These are phyloP conservation scores for Suillus fuscotomentosus DNA, from an alignment of 768 basidiomycete species.

Conservation along the genomic window DNA sequence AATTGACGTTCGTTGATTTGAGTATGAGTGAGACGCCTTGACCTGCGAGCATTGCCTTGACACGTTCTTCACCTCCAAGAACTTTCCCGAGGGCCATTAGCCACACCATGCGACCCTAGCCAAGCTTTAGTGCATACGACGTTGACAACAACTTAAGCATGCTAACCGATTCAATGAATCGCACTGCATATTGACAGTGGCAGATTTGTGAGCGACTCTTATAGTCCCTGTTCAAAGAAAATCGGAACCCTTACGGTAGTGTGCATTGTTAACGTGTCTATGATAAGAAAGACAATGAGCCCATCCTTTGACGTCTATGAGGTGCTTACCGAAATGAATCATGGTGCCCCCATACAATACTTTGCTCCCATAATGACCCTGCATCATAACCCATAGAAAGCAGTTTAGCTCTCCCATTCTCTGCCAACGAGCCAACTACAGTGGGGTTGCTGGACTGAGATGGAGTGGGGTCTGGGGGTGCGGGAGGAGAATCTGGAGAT, in stretches of 20 bases:
- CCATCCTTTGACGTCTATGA: too few relatives aligned
- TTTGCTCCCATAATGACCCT: constrained; percentile 73
- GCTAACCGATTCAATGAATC: constrained; percentile 69
- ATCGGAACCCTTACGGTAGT: constrained; percentile 49
- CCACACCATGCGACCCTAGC: constrained; percentile 70
- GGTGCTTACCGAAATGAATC: constrained; percentile 70
- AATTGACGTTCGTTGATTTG: constrained; percentile 67
- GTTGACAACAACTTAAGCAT: background rate
- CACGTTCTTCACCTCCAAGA: constrained; percentile 57
- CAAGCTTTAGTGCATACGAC: background rate
- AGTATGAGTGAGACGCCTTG: constrained; percentile 72
- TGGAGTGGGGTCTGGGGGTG: background rate
- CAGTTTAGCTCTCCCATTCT: constrained; percentile 44
- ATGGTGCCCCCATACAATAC: constrained; percentile 77
- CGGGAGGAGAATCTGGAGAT: constrained; percentile 47
- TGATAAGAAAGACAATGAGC: background rate
- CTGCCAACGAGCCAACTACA: constrained; percentile 16
- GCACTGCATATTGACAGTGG: constrained; percentile 38
- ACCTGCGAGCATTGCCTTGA: constrained; percentile 57
- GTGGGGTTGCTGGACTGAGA: background rate
- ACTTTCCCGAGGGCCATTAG: constrained; percentile 53
- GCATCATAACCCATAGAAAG: constrained; percentile 55
- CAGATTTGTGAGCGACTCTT: background rate
- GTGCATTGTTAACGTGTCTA: constrained; percentile 79
- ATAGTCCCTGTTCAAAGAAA: background rate